These are phyloP conservation scores for Cydonia oblonga DNA, from an alignment of 331 rosid genomes.

Conservation along the genomic window DNA sequence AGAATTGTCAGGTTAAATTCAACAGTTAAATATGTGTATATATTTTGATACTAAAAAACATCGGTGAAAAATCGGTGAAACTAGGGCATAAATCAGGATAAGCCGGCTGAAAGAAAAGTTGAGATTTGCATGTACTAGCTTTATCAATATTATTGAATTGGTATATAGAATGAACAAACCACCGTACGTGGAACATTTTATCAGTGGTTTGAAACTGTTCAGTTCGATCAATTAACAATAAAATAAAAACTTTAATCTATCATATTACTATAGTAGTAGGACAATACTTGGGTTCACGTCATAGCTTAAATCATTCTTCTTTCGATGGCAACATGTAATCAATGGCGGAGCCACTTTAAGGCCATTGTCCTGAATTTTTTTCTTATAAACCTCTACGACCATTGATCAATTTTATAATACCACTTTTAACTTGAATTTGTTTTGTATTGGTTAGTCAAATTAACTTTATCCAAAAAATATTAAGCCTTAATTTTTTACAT, in stretches of 20 bases:
- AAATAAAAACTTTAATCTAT: neutral
- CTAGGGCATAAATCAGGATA: neutral
- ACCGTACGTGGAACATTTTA: too few species aligned
- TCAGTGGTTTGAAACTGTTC: too few species aligned
- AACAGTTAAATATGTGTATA: too few species aligned
- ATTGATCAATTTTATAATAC: neutral
- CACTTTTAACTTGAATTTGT: neutral
- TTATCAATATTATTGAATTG: neutral
- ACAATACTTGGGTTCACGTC: neutral
- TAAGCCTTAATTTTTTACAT: neutral
- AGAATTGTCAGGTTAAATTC: neutral
- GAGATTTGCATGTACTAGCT: too few species aligned
- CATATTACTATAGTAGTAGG: neutral
- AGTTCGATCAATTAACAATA: neutral
- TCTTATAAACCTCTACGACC: neutral
- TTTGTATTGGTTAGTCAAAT: too few species aligned
- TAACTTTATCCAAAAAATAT: too few species aligned
- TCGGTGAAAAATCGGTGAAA: too few species aligned
- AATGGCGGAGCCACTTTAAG: too few species aligned
- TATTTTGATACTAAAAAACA: neutral
- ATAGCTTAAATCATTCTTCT: neutral
- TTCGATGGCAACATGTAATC: neutral
- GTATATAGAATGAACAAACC: neutral
- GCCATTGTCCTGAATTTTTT: neutral
- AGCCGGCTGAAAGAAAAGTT: too few species aligned